Base-by-base conservation (phyloP, 2,329 filamentous ascomycete genomes). In the Trichoderma asperellum region DNA sequence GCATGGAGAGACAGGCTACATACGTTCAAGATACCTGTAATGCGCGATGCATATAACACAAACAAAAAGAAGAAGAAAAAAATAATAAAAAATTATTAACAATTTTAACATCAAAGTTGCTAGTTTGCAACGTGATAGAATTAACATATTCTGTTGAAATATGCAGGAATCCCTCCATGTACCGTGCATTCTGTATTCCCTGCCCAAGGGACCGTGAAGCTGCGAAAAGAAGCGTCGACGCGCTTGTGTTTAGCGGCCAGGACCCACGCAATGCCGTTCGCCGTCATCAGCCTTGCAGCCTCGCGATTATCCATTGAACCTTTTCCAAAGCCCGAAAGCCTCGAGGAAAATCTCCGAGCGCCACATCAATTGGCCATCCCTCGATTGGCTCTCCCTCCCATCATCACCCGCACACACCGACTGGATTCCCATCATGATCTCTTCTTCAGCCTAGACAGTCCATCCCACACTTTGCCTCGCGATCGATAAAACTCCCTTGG, bases 201-300 rank as follows among this genome's bases (percentile, higher is more conserved):
- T 40, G 24, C 18, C 35, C 53, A 27, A 55, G 56, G 53, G 49
- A 24, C 62, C 62, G 53, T 57, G 53, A 66, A 43, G 52, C 53
- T 32, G 14, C 37, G 55, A 52, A 35, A 66, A 67, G 29, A 27
- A 67, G 49, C 35, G 55, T 67, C 40, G 65, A 68, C 65, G 65
- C 65, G 65, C 57, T 68, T 68, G 53, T 29, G 34, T 61, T 60
- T 60, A 68, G 65, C 49, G 65, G 66, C 65, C 40, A 55, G n/a
- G 73, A 71, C 72, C 74, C 74, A 74, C 71, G 52, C 59, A 68
- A 57, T 57, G 58, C 40, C 64, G 34, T 59, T 58, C 67, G 56
- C 69, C 69, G 74, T 74, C 75, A 73, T 76, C 75, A 78, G 77
- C 77, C 78, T 79, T 74, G 77, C 70, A 79, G 78, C 78, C 78